Conservation (phyloP, 192 early-diverging fungal species). For the Rhizophagus prolifer region DNA sequence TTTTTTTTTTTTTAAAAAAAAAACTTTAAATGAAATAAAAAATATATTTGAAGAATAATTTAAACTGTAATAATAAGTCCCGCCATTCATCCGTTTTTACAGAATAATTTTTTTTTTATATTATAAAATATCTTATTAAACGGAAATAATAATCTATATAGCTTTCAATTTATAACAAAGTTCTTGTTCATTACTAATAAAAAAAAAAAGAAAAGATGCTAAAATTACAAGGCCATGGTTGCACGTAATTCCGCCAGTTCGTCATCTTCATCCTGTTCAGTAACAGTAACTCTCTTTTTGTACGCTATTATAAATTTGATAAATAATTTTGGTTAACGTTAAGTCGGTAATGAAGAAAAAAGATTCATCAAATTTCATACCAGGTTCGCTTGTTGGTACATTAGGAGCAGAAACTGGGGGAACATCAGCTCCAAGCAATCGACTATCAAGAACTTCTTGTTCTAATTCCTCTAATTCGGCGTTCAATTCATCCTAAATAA, state of each 20-base stretch:
- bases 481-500: slow-evolving; percentile 72
- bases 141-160: no score
- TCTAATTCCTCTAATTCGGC: slow-evolving; percentile 90
- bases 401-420: slow-evolving; percentile 60
- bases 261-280: slow-evolving; percentile 75
- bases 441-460: slow-evolving; percentile 87
- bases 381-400: slow-evolving; percentile 62
- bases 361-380: slow-evolving; percentile 42
- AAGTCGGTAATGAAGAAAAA: neutral
- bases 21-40: neutral
- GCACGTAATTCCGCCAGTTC: slow-evolving; percentile 75
- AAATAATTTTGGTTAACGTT: neutral
- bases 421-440: slow-evolving; percentile 72
- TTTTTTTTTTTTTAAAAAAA: neutral
- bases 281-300: slow-evolving; percentile 33
- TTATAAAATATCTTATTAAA: no score
- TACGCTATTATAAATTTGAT: slow-evolving; percentile 36
- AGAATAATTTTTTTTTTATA: no score
- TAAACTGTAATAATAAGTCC: no score
- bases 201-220: neutral
- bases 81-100: no score
- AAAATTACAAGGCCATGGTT: slow-evolving; percentile 70
- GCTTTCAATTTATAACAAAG: no score
- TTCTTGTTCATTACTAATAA: neutral
- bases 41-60: neutral